A percentile compares a stretch with the other conserved stretches of the same genome.
Conservation (phyloP, 2,329 filamentous ascomycete species). For the Stemphylium vesicarium region DNA sequence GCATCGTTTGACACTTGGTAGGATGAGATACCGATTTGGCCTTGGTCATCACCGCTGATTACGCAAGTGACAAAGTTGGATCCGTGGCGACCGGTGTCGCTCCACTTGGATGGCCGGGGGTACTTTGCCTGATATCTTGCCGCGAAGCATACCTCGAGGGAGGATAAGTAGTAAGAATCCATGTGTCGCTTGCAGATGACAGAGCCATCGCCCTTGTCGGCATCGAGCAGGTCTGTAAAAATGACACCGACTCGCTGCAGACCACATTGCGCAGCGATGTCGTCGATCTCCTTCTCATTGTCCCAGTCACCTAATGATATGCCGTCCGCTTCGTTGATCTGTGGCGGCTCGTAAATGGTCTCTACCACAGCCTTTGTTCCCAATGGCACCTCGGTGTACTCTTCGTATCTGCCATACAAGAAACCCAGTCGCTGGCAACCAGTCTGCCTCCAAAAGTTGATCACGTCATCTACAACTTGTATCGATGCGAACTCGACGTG, state of each 20-base stretch:
- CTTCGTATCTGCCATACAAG: constrained; percentile 86
- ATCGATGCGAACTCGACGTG: constrained; percentile 95
- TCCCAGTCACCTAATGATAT: constrained; percentile 85
- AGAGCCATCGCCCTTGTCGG: constrained; percentile 79
- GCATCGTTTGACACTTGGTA: constrained; percentile 96
- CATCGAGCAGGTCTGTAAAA: constrained; percentile 88
- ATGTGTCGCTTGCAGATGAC: constrained; percentile 95
- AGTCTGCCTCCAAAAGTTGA: constrained; percentile 89
- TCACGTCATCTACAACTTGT: constrained; percentile 82
- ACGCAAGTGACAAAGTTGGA: constrained; percentile 98
- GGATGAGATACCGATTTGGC: constrained; percentile 84
- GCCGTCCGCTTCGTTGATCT: constrained; percentile 86
- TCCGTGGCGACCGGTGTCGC: constrained; percentile 89
- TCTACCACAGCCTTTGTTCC: constrained; percentile 96
- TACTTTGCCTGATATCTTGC: constrained; percentile 86
- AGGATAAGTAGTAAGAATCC: constrained; percentile 93
- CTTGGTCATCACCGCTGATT: constrained; percentile 87
- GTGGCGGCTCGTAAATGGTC: constrained; percentile 95
- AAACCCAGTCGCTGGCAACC: constrained; percentile 86
- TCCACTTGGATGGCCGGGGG: constrained; percentile 94
- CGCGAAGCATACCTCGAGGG: constrained; percentile 88
- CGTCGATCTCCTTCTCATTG: constrained; percentile 80
- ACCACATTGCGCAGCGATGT: constrained; percentile 81
- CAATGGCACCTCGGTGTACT: constrained; percentile 90
- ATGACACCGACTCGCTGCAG: constrained; percentile 90